Evolutionary conservation across 257 asterid genomes (phyloP), one percentile per base, ranked within the genome.

Genomic region (Gentiana macrophylla): DNA sequence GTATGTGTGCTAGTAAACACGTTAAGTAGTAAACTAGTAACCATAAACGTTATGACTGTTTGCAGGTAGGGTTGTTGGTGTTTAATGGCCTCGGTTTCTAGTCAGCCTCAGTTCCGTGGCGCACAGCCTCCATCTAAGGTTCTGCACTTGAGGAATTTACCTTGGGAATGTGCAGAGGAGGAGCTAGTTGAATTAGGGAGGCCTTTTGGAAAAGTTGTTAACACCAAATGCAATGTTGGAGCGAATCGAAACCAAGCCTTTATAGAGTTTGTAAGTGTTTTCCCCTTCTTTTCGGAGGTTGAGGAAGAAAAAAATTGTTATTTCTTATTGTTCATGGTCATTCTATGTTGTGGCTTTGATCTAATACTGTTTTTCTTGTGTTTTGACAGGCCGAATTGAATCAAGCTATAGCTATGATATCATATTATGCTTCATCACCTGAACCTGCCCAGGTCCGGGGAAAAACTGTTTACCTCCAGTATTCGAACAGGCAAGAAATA

Each of bases 381-480:
- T 70, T 62, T 38, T 68, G 7, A 38, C 45, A 92, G 97, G 87
- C 89, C 50, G 99, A 92, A 61, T 64, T 80, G 58, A 88, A 92
- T 69, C 99, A 92, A 80, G 97, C 99, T 56, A 88, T 92, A 55
- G 85, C 95, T n/a, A 92, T 92, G 99, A 92, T 88, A 80, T 92
- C 97, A 7, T 92, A 92, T 69, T 88, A 83, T 64, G 97, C 97
- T 12, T 88, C 99, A 58, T 92, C 99, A 35, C 81, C 99, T 11
- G 99, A 92, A 79, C 99, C 95, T 9, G 97, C 99, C 67, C 97
- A 83, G 86, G 97, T 92, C 58, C 95, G 99, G 67, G 97, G 99
- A 82, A 92, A 92, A 79, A 86, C 94, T 12, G 95, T 92, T 70
- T 92, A 92, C 84, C 91, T 92, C 70, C 99, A 92, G 72, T 92